These are phyloP conservation scores for Colletotrichum paranaense DNA, from an alignment of 2,329 filamentous ascomycete genomes.

Conservation along the genomic window DNA sequence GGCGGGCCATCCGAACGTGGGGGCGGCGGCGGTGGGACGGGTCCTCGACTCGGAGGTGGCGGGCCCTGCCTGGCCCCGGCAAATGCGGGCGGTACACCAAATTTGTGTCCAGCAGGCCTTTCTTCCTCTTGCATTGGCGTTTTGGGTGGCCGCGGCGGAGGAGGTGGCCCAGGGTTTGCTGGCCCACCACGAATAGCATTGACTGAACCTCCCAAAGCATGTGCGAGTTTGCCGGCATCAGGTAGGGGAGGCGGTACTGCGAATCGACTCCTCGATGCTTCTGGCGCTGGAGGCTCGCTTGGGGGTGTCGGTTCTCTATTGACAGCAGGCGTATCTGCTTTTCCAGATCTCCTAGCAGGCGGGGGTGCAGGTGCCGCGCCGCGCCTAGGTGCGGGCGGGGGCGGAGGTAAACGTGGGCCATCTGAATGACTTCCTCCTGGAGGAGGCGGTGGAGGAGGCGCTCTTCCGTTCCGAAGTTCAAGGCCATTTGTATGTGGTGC, in stretches of 20 bases:
- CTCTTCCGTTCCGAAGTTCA: conserved; percentile 44
- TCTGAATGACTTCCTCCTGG: conserved; percentile 37
- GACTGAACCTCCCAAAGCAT: conserved; percentile 56
- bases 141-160: conserved; percentile 77
- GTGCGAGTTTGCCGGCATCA: conserved; percentile 89
- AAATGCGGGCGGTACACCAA: conserved; percentile 85
- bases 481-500: conserved; percentile 45
- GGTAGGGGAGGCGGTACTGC: conserved; percentile 80
- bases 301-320: conserved; percentile 66
- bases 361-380: conserved; percentile 65
- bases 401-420: conserved; percentile 54
- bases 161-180: conserved; percentile 67
- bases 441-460: conserved; percentile 50
- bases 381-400: conserved; percentile 47
- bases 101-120: conserved; percentile 64
- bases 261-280: conserved; percentile 61
- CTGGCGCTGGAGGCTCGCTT: conserved; percentile 76
- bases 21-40: conserved; percentile 79
- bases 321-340: conserved; percentile 54
- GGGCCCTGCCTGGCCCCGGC: conserved; percentile 74
- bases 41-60: conserved; percentile 78
- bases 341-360: conserved; percentile 69
- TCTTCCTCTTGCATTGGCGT: conserved; percentile 76
- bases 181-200: conserved; percentile 41
- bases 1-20: conserved; percentile 53